Conservation (phyloP, 441 rosid genomes). For the Rhodomyrtus psidioides region DNA sequence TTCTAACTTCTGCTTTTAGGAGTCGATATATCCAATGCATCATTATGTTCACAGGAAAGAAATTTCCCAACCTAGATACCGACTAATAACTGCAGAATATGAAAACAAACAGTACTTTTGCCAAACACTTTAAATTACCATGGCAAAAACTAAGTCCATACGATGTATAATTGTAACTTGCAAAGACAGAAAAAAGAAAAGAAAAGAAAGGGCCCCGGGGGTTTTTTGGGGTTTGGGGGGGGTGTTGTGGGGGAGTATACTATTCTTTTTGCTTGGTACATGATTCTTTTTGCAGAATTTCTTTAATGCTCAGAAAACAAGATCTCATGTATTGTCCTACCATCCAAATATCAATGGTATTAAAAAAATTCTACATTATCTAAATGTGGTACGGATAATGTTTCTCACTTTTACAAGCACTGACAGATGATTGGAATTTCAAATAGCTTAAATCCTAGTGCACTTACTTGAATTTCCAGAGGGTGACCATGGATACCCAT, state of each 20-base stretch:
- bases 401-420: not conserved
- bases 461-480: conserved; percentile 11
- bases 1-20: not conserved
- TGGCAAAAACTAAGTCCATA: not conserved
- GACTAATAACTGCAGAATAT: not conserved
- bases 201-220: too few relatives aligned
- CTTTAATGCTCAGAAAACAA: not conserved
- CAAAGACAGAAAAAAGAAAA: not conserved
- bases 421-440: not conserved
- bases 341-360: not conserved
- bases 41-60: not conserved
- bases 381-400: not conserved
- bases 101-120: not conserved
- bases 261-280: not conserved
- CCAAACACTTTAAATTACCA: not conserved
- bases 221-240: too few relatives aligned
- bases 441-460: not conserved
- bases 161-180: not conserved
- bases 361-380: not conserved
- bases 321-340: not conserved
- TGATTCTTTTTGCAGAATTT: not conserved
- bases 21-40: not conserved
- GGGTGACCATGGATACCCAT: conserved; percentile 16
- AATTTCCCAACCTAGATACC: not conserved
- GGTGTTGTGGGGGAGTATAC: not conserved